These are phyloP conservation scores for Beauveria australis DNA, from an alignment of 2,329 filamentous ascomycete genomes.

Conservation along the genomic window DNA sequence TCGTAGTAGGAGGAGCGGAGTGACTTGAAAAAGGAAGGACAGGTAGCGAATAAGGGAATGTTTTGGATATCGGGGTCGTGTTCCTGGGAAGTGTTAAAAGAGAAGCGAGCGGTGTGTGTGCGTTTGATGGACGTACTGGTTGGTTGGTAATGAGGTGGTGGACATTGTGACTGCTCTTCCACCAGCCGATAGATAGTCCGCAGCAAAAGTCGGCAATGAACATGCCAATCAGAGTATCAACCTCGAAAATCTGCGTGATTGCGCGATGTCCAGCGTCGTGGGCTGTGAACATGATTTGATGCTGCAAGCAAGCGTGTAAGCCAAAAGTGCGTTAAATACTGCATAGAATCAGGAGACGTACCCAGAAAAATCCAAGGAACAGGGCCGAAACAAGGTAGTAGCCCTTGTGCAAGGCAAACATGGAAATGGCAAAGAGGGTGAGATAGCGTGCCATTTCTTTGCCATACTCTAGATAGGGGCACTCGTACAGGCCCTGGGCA, in stretches of 20 bases:
- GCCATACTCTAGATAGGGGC: constrained; percentile 48
- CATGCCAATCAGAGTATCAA: constrained; percentile 52
- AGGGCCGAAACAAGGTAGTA: constrained; percentile 52
- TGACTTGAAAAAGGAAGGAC: constrained; percentile 55
- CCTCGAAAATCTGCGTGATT: constrained; percentile 50
- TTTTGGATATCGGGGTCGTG: constrained; percentile 57
- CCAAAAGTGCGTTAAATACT: not conserved
- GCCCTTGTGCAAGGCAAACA: constrained; percentile 33
- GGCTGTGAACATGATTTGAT: constrained; percentile 61
- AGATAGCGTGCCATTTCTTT: constrained; percentile 50
- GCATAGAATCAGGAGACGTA: constrained; percentile 20
- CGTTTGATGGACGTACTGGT: constrained; percentile 29
- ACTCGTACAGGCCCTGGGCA: constrained; percentile 49
- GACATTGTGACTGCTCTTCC: constrained; percentile 62
- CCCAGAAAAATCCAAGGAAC: constrained; percentile 56
- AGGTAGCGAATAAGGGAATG: constrained; percentile 60
- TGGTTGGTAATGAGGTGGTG: constrained; percentile 60
- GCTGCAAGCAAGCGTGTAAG: constrained; percentile 29
- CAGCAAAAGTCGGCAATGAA: constrained; percentile 59
- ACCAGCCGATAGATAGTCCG: constrained; percentile 59
- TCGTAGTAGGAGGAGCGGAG: constrained; percentile 60
- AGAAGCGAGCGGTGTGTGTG: not conserved
- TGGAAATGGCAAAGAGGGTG: constrained; percentile 40
- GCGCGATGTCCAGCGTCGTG: constrained; percentile 58
- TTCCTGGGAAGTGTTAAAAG: constrained; percentile 27